Conservation (phyloP, 306 rosid genomes). For the Argentina anserina region DNA sequence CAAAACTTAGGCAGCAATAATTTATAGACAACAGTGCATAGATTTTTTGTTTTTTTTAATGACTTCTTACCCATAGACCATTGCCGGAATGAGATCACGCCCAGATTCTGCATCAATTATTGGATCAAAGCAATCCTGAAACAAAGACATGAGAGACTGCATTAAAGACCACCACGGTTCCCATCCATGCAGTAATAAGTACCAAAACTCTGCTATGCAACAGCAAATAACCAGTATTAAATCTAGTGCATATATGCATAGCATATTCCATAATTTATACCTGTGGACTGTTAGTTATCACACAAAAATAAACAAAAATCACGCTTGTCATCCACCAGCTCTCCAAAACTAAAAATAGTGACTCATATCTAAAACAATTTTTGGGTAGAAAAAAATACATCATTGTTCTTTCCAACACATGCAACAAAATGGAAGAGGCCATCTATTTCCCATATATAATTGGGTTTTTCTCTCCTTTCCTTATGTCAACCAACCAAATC, state of each 20-base stretch:
- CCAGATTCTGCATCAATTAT: conserved; percentile 75
- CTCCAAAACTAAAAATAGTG: neutral
- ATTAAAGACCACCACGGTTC: conserved; percentile 5
- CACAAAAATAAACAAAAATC: neutral
- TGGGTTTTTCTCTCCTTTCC: neutral
- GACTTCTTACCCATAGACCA: conserved; percentile 99
- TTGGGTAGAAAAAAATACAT: neutral
- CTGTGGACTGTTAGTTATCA: neutral
- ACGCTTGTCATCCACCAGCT: neutral
- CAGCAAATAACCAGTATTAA: neutral
- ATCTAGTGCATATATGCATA: neutral
- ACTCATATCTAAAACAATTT: neutral
- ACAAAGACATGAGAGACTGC: conserved; percentile 9
- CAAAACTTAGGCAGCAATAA: conserved; percentile 16
- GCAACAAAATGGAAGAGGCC: neutral
- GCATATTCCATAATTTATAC: neutral
- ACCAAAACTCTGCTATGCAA: neutral
- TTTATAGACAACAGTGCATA: neutral
- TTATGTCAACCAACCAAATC: neutral
- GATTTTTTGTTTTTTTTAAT: conserved; percentile 12
- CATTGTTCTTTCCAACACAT: neutral
- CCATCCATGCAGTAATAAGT: neutral
- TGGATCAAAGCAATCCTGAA: conserved; percentile 95
- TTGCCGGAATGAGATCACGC: conserved; percentile 92
- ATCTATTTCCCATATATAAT: neutral